Conservation (phyloP, 345 rosid species). For the Noccaea bulbosa region DNA sequence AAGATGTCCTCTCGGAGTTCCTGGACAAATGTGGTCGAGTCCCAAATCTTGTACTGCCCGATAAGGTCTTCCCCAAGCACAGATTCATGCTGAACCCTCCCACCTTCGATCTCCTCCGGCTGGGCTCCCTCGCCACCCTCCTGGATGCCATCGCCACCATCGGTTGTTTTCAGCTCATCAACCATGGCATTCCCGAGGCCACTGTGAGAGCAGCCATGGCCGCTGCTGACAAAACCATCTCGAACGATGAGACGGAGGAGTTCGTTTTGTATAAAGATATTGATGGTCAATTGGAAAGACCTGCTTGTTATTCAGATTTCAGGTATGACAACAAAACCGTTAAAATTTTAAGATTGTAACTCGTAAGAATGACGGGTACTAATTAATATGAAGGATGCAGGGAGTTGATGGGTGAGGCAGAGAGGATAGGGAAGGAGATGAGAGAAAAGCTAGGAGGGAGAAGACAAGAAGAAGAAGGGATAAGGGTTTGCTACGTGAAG, state of each 20-base stretch:
- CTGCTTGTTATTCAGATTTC: constrained; percentile 24
- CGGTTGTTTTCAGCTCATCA: constrained; percentile 87
- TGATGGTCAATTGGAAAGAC: not conserved
- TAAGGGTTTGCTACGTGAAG: constrained; percentile 53
- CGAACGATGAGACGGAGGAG: constrained; percentile 48
- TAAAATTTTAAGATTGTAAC: not conserved
- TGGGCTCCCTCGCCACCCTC: constrained; percentile 43
- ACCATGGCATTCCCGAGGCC: constrained; percentile 62
- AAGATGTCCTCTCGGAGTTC: constrained; percentile 71
- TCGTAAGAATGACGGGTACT: constrained; percentile 33
- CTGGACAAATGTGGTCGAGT: constrained; percentile 75
- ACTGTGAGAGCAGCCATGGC: constrained; percentile 43
- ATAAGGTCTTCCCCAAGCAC: constrained; percentile 76
- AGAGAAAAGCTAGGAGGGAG: constrained; percentile 36
- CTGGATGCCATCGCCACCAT: constrained; percentile 58
- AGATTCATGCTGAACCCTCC: constrained; percentile 65
- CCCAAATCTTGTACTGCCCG: constrained; percentile 80
- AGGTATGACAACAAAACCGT: constrained; percentile 29
- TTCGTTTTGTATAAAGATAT: constrained; percentile 26
- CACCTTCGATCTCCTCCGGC: constrained; percentile 53
- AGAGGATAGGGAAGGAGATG: constrained; percentile 56
- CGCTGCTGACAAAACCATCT: constrained; percentile 50
- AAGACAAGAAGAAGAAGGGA: constrained; percentile 40
- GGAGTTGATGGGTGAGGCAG: constrained; percentile 66
- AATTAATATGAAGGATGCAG: constrained; percentile 46